A percentile compares a stretch with the other conserved stretches of the same genome.
phyloP scores from a whole-genome alignment of 495 filamentous ascomycete species.

The Aspergillus conjunctus region DNA sequence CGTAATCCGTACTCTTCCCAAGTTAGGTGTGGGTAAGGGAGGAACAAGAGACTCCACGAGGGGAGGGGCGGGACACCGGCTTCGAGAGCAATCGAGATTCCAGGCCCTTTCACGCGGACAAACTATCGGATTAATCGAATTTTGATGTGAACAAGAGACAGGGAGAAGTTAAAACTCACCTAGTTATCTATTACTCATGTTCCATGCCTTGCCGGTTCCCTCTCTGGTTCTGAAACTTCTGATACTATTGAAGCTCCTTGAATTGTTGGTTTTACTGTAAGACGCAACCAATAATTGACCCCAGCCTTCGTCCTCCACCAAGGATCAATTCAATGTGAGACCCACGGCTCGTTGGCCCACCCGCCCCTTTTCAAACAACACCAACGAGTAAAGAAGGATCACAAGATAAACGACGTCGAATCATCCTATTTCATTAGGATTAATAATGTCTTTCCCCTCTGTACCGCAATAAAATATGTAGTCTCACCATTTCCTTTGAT shows the following conservation, averaged over 20 bases:
- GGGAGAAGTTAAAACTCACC: background rate
- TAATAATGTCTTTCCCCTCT: too few species aligned
- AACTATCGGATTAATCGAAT: background rate
- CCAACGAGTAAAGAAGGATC: background rate
- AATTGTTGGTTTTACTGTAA: background rate
- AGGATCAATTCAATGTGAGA: background rate
- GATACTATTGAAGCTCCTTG: too few species aligned
- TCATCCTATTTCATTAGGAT: too few species aligned
- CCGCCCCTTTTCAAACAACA: slow-evolving; percentile 3
- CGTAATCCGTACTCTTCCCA: background rate
- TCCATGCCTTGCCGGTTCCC: too few species aligned
- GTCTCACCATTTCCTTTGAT: too few species aligned
- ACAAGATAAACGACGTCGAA: too few species aligned
- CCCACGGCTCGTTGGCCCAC: slow-evolving; percentile 3
- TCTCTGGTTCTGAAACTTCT: too few species aligned
- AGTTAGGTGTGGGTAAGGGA: background rate
- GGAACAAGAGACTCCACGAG: background rate
- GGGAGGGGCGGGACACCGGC: background rate
- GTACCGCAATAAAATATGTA: too few species aligned
- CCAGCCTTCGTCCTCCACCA: background rate
- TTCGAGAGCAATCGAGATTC: background rate
- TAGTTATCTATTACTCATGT: background rate
- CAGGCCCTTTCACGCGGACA: background rate
- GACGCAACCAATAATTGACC: background rate
- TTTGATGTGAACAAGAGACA: background rate